Evolutionary conservation across 257 asterid species (phyloP), one percentile per base, ranked within the genome.

Genomic region (Nicotiana otophora): DNA sequence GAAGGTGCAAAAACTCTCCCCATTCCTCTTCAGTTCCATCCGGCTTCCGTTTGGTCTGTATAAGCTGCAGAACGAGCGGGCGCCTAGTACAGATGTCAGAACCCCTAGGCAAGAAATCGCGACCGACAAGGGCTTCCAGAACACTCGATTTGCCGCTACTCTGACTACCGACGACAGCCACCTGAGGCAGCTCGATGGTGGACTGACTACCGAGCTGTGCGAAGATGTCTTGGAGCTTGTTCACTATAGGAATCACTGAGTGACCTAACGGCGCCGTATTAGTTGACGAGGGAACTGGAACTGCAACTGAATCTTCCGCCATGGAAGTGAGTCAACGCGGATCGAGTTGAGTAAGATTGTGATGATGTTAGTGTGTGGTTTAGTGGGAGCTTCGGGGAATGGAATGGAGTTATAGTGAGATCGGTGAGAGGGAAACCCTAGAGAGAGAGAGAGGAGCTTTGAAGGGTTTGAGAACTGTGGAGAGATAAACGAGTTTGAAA

Each of bases 101-200:
- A 20, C 98, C 98, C 58, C 99, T 95, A 1, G 99, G 99, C 85
- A 96, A 88, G 86, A 96, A 96, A 87, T 96, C 99, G 8, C 99
- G 97, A 14, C 99, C 99, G 7, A 96, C 99, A 17, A 96, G 91
- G 81, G 99, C 93, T 91, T 96, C 99, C 90, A 96, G 86, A 64
- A 96, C 99, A 63, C 99, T 96, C 4, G 99, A 96, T 90, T 96
- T 96, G 4, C 99, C 99, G 75, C 99, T 96, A 90, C 99, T 96
- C 90, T 96, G 99, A 84, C 99, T 94, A 5, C 99, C 99, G 11
- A 96, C 95, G 34, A 96, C 99, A 64, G 95, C 97, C 89, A 96
- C 99, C 91, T 96, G 98, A 53, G 99, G 99, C 84, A 96, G 83
- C 88, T 96, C 97, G 87, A 96, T 89, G 61, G 88, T 88, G 12